Conservation (phyloP, 345 rosid species). For the Moricandia arvensis region DNA sequence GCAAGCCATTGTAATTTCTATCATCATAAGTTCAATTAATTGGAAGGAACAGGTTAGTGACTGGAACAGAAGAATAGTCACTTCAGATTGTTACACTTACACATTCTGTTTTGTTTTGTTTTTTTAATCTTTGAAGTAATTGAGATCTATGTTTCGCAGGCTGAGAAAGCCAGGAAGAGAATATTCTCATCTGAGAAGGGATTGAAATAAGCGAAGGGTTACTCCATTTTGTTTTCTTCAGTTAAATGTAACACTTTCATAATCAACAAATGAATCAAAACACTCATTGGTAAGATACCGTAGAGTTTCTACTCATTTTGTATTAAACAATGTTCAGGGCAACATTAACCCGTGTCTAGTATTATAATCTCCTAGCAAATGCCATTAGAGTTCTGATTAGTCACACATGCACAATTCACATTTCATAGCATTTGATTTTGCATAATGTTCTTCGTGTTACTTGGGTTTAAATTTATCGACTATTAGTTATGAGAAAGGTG, state of each 20-base stretch:
- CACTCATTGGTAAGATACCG: background rate
- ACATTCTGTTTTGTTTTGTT: background rate
- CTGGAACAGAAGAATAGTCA: background rate
- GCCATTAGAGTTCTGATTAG: background rate
- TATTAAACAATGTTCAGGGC: no score
- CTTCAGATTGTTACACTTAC: background rate
- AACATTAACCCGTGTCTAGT: no score
- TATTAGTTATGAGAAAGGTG: background rate
- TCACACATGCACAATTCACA: background rate
- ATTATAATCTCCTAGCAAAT: background rate
- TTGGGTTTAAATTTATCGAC: background rate
- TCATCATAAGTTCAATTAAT: conserved; percentile 33
- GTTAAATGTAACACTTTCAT: background rate
- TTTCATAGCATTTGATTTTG: background rate
- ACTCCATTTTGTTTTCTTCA: background rate
- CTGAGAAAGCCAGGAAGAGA: conserved; percentile 22
- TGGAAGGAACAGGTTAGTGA: conserved; percentile 35
- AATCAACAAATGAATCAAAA: background rate
- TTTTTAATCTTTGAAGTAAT: background rate
- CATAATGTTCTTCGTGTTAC: background rate
- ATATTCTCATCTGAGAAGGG: background rate
- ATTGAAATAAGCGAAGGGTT: background rate
- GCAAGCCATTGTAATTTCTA: conserved; percentile 30
- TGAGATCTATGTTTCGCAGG: conserved; percentile 15
- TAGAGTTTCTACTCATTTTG: no score